A percentile compares a stretch with the other conserved stretches of the same genome.
These are phyloP conservation scores for Pythium sukuiense DNA, from an alignment of 352 stramenopile genomes.

Conservation along the genomic window DNA sequence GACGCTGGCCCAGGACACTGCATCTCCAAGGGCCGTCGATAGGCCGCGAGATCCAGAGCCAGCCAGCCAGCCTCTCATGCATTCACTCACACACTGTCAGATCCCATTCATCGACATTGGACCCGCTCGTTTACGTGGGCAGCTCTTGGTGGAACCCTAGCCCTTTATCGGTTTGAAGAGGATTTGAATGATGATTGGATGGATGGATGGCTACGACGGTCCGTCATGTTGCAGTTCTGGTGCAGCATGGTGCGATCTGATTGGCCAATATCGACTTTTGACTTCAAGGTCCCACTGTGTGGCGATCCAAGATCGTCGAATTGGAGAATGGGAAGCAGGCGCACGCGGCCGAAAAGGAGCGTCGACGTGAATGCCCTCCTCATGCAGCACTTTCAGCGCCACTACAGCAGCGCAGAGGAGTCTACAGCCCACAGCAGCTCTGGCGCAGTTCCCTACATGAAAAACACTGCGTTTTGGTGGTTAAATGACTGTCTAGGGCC, in stretches of 20 bases:
- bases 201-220: slow-evolving; percentile 3
- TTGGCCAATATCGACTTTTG: slow-evolving; percentile 15
- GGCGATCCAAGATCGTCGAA: slow-evolving; percentile 10
- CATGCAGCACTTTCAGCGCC: not conserved
- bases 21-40: not conserved
- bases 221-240: slow-evolving; percentile 15
- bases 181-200: slow-evolving; percentile 9
- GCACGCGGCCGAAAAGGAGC: not conserved
- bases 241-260: not conserved
- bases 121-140: slow-evolving; percentile 11
- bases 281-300: slow-evolving; percentile 18
- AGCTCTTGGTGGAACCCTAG: not conserved
- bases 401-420: not conserved
- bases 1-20: not conserved
- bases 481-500: not conserved
- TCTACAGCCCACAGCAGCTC: not conserved
- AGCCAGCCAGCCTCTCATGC: not conserved
- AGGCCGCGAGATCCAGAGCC: not conserved
- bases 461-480: not conserved
- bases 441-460: not conserved
- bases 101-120: slow-evolving; percentile 13
- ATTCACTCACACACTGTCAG: slow-evolving; percentile 6
- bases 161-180: slow-evolving; percentile 1
- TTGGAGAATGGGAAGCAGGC: not conserved
- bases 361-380: not conserved